phyloP scores from a whole-genome alignment of 1,139 yeast genomes.

The Protomyces inouyei region DNA sequence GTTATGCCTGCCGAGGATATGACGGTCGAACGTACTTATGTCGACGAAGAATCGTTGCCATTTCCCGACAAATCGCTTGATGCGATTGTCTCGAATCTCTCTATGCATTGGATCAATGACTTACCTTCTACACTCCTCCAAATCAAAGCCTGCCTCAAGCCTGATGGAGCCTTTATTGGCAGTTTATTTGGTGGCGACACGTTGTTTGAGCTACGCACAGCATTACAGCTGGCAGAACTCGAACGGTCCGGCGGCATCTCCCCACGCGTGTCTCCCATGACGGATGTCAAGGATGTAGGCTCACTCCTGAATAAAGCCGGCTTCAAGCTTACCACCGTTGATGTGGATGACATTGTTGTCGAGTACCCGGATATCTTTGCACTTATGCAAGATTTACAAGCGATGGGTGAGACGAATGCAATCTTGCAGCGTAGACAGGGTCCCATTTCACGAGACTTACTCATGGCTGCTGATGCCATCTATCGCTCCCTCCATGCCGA shows the following conservation, averaged over 20 bases:
- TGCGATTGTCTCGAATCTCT: conserved; percentile 67
- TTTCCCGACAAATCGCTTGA: conserved; percentile 50
- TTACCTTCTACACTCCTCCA: conserved; percentile 59
- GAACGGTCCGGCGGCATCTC: conserved; percentile 76
- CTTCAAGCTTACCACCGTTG: conserved; percentile 73
- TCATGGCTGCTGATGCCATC: conserved; percentile 71
- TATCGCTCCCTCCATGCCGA: conserved; percentile 70
- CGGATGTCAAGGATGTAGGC: conserved; percentile 73
- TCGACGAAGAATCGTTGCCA: conserved; percentile 56
- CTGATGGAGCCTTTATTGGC: conserved; percentile 79
- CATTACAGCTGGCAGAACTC: conserved; percentile 74
- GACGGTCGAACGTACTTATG: conserved; percentile 48
- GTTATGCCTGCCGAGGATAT: conserved; percentile 39
- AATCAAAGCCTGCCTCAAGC: conserved; percentile 60
- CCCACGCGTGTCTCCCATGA: conserved; percentile 76
- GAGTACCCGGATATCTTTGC: conserved; percentile 73
- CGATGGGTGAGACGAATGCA: conserved; percentile 83
- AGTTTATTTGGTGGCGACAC: conserved; percentile 85
- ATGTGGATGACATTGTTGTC: conserved; percentile 76
- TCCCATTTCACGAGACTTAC: conserved; percentile 59
- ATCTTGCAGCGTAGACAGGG: conserved; percentile 46
- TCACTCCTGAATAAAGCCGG: conserved; percentile 68
- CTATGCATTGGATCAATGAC: conserved; percentile 83
- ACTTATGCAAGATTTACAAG: conserved; percentile 63
- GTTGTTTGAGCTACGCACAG: conserved; percentile 69